These are phyloP conservation scores for Kockiozyma suomiensis DNA, from an alignment of 805 yeast genomes.

Conservation along the genomic window DNA sequence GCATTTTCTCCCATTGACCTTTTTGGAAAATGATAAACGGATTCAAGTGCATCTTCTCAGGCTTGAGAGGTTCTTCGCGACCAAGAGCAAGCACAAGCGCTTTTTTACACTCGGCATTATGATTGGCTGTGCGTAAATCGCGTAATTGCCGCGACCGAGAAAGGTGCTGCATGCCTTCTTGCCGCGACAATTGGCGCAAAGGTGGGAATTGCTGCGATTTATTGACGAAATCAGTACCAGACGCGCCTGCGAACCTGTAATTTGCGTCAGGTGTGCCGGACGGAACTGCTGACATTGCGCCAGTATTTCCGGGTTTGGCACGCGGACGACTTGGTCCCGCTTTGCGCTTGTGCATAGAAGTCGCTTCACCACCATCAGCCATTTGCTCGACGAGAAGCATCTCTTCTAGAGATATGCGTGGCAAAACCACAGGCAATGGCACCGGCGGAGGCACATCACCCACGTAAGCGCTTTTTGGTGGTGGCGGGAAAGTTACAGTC, in stretches of 20 bases:
- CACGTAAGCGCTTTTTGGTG: constrained; percentile 28
- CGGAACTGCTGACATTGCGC: constrained; percentile 3
- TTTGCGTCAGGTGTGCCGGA: constrained; percentile 10
- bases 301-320: constrained; percentile 2
- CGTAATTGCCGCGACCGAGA: constrained; percentile 18
- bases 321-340: constrained; percentile 11
- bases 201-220: not conserved
- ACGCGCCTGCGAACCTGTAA: not conserved
- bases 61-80: constrained; percentile 43
- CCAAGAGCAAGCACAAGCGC: constrained; percentile 41
- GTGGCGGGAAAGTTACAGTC: constrained; percentile 30
- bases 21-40: constrained; percentile 48
- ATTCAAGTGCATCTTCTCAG: constrained; percentile 46
- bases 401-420: constrained; percentile 20
- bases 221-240: not conserved
- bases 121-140: constrained; percentile 16
- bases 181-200: constrained; percentile 2
- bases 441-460: constrained; percentile 26
- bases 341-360: constrained; percentile 3
- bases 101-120: constrained; percentile 11
- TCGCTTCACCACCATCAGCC: constrained; percentile 2
- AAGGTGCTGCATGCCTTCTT: constrained; percentile 16
- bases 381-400: constrained; percentile 1
- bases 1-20: constrained; percentile 47
- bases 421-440: constrained; percentile 24